Evolutionary conservation across 495 filamentous ascomycete species (phyloP).

Genomic region (Trichoderma orchidacearum): DNA sequence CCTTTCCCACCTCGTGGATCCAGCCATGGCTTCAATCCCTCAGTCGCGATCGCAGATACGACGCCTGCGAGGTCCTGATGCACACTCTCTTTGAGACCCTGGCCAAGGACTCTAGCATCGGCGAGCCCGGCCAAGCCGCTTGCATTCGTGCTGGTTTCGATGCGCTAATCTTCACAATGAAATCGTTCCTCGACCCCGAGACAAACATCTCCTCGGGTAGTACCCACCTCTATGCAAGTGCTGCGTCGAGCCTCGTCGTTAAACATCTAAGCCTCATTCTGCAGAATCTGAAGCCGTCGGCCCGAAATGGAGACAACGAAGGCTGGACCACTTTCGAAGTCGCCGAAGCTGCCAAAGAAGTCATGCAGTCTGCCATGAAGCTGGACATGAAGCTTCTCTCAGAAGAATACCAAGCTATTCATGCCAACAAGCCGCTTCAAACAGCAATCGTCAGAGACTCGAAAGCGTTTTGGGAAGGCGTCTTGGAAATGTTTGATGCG

Average conservation of each 20-base stretch:
- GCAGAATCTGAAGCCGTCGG: conserved; percentile 17
- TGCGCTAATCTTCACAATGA: conserved; percentile 28
- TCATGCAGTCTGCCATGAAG: conserved; percentile 55
- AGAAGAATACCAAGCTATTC: conserved; percentile 55
- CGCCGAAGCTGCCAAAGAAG: conserved; percentile 37
- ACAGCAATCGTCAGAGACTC: conserved; percentile 52
- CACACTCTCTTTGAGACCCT: conserved; percentile 55
- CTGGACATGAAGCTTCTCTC: conserved; percentile 64
- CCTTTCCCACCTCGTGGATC: conserved; percentile 50
- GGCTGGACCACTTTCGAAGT: conserved; percentile 25
- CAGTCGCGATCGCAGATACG: conserved; percentile 50
- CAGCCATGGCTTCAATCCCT: conserved; percentile 63
- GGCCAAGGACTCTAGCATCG: conserved; percentile 30
- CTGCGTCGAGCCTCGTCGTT: conserved; percentile 33
- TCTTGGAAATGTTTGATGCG: conserved; percentile 44
- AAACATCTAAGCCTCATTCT: conserved; percentile 32
- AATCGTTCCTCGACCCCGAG: conserved; percentile 25
- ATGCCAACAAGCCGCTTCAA: conserved; percentile 44
- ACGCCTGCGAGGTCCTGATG: conserved; percentile 57
- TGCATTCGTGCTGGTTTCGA: conserved; percentile 32
- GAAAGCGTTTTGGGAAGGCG: conserved; percentile 59
- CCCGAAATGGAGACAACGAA: conserved; percentile 11
- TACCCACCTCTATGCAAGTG: conserved; percentile 35
- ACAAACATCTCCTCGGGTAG: conserved; percentile 26
- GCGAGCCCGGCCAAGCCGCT: conserved; percentile 22